A percentile compares a stretch with the other conserved stretches of the same genome.
These are phyloP conservation scores for Podila minutissima DNA, from an alignment of 192 early-diverging fungal species.

Conservation along the genomic window DNA sequence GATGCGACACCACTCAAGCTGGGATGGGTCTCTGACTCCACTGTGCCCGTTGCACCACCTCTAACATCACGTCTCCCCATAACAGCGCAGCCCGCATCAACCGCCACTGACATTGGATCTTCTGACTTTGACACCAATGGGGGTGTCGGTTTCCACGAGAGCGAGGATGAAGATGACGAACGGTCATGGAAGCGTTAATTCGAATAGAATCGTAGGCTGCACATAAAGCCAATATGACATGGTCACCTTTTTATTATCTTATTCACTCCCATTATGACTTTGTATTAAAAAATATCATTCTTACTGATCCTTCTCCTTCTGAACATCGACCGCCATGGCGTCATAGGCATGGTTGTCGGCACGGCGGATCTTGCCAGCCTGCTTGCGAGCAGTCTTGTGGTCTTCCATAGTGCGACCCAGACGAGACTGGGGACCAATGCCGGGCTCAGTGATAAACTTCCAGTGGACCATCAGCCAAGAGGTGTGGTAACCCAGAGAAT, in stretches of 20 bases:
- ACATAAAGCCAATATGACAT: too few relatives aligned
- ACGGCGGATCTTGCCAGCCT: constrained; percentile 59
- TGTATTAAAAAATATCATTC: too few relatives aligned
- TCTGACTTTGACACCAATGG: neutral
- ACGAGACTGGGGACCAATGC: constrained; percentile 85
- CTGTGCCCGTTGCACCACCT: constrained; percentile 4
- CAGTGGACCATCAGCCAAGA: constrained; percentile 89
- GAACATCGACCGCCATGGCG: constrained; percentile 39
- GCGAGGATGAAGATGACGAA: constrained; percentile 51
- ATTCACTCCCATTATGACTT: too few relatives aligned
- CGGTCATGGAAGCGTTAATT: constrained; percentile 55
- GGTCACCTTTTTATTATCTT: too few relatives aligned
- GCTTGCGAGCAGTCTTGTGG: constrained; percentile 77
- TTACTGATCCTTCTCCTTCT: constrained; percentile 26
- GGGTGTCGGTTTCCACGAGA: constrained; percentile 1
- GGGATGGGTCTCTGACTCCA: constrained; percentile 32
- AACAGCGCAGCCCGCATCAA: neutral
- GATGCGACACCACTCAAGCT: constrained; percentile 34
- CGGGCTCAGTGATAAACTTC: constrained; percentile 80
- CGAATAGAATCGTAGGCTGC: neutral
- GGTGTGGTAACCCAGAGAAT: constrained; percentile 81
- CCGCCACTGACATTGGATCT: too few relatives aligned
- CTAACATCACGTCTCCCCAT: neutral
- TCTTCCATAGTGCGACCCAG: constrained; percentile 77
- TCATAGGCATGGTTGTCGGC: constrained; percentile 45